phyloP scores from a whole-genome alignment of 108 stramenopile species.

The Skeletonema menzelii region DNA sequence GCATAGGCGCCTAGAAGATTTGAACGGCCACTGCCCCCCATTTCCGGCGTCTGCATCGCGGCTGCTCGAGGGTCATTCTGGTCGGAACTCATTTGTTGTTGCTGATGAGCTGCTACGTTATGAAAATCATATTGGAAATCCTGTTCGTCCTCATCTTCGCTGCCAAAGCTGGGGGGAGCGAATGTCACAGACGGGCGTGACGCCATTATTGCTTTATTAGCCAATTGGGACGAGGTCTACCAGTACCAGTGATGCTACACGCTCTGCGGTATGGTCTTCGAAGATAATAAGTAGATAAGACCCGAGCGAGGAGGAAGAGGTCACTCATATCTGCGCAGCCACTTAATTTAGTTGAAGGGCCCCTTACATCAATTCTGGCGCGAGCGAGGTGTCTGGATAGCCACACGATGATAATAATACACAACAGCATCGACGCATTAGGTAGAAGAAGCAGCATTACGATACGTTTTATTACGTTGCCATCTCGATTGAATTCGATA shows the following conservation, averaged over 20 bases:
- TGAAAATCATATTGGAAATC: slow-evolving; percentile 3
- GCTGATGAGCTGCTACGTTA: neutral
- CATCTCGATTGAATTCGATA: neutral
- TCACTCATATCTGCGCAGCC: too few species aligned
- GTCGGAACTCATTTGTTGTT: neutral
- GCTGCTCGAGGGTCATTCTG: slow-evolving; percentile 2
- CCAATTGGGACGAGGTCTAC: neutral
- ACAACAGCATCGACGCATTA: neutral
- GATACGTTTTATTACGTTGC: neutral
- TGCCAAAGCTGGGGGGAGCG: neutral
- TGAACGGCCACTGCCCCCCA: neutral
- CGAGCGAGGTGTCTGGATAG: neutral
- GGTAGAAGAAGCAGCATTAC: neutral
- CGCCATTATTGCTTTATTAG: neutral
- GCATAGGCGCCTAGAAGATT: neutral
- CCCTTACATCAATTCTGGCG: neutral
- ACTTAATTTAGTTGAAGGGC: too few species aligned
- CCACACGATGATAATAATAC: neutral
- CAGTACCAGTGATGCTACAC: neutral
- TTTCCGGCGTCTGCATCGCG: neutral
- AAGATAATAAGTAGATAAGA: too few species aligned
- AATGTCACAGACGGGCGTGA: neutral
- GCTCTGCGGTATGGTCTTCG: too few species aligned
- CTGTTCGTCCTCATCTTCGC: neutral
- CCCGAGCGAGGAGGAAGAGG: too few species aligned